phyloP scores from a whole-genome alignment of 139 green algal species.

The Axilococcus clingmanii region DNA sequence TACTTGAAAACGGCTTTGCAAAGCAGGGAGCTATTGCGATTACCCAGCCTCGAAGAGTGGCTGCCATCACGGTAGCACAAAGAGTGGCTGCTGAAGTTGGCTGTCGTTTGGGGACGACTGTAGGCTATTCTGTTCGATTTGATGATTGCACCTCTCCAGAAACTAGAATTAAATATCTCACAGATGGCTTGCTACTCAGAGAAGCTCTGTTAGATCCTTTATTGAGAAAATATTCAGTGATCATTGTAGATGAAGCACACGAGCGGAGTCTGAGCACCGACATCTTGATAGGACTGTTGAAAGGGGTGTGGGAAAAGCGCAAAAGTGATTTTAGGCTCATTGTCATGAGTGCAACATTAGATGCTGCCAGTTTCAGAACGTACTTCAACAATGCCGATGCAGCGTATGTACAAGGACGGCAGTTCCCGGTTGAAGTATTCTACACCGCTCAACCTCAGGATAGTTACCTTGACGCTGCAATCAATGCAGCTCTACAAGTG shows the following conservation, averaged over 20 bases:
- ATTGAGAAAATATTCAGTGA: constrained; percentile 64
- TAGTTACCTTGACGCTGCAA: constrained; percentile 82
- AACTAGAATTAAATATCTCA: constrained; percentile 81
- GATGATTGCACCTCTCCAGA: constrained; percentile 52
- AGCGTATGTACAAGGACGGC: constrained; percentile 59
- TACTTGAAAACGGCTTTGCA: constrained; percentile 46
- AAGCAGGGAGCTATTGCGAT: constrained; percentile 60
- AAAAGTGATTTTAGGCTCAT: constrained; percentile 48
- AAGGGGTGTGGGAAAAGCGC: constrained; percentile 42
- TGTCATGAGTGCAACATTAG: constrained; percentile 94
- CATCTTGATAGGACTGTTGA: constrained; percentile 87
- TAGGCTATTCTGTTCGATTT: constrained; percentile 79
- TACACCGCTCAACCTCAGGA: constrained; percentile 68
- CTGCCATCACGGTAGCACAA: constrained; percentile 94
- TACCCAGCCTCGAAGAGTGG: constrained; percentile 93
- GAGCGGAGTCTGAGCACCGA: constrained; percentile 90
- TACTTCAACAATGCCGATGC: constrained; percentile 64
- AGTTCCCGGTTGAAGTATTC: constrained; percentile 63
- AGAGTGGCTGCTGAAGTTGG: constrained; percentile 61
- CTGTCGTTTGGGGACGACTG: constrained; percentile 23
- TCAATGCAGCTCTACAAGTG: constrained; percentile 67
- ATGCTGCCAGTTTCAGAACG: constrained; percentile 58
- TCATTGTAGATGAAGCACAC: constrained; percentile 96
- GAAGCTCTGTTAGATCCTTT: constrained; percentile 78
- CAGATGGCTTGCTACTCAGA: constrained; percentile 92